These are phyloP conservation scores for Penicillium sp. DNA, from an alignment of 2,329 filamentous ascomycete species.

Conservation along the genomic window DNA sequence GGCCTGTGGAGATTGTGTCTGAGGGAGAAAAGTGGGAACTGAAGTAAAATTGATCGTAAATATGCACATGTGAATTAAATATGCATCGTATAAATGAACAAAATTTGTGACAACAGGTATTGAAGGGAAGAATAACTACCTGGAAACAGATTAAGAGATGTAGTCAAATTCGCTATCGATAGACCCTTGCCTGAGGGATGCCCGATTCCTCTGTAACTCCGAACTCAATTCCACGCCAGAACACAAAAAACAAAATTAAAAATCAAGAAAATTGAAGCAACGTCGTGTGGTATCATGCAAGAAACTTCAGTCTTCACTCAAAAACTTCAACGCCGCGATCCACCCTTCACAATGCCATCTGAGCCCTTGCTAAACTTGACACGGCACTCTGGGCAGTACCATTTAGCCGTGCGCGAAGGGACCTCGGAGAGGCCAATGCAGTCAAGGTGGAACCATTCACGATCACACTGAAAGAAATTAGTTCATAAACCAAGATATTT, in stretches of 20 bases:
- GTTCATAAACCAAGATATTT: not conserved
- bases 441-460: constrained; percentile 66
- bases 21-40: constrained; percentile 62
- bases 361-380: constrained; percentile 48
- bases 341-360: constrained; percentile 42
- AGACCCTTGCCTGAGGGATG: not conserved
- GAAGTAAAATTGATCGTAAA: constrained; percentile 40
- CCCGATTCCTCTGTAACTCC: constrained; percentile 1
- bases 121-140: too few species aligned
- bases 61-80: not conserved
- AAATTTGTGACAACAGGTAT: not conserved
- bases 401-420: constrained; percentile 62
- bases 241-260: not conserved
- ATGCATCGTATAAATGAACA: not conserved
- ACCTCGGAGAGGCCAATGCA: constrained; percentile 61
- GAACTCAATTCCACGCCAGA: not conserved
- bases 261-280: not conserved
- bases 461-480: constrained; percentile 55
- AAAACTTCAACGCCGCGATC: constrained; percentile 31
- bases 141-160: not conserved
- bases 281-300: constrained; percentile 27
- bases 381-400: constrained; percentile 66
- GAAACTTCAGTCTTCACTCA: constrained; percentile 9
- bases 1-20: constrained; percentile 70
- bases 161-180: not conserved